phyloP scores from a whole-genome alignment of 202 grass and related monocot species.

The Setaria italica region DNA sequence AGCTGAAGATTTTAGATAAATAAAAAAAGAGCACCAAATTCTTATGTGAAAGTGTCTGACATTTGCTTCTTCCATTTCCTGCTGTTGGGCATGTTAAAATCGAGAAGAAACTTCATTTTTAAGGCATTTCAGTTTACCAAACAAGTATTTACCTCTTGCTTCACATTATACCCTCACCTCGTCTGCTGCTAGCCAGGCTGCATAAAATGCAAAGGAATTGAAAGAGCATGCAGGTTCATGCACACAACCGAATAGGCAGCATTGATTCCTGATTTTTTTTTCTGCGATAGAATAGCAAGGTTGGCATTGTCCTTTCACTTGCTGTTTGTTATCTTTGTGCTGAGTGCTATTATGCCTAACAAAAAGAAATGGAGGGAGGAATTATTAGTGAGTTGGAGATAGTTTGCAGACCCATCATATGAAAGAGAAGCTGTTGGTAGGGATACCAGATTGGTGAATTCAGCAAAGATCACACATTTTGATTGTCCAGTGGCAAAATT shows the following conservation, averaged over 20 bases:
- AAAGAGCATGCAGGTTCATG: neutral
- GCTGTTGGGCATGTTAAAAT: neutral
- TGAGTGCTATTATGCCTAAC: neutral
- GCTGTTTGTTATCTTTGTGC: neutral
- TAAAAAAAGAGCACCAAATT: neutral
- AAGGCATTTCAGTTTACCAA: neutral
- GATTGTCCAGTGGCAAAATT: neutral
- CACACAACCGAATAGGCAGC: neutral
- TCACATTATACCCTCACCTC: neutral
- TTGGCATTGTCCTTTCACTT: neutral
- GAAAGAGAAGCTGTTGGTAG: constrained; percentile 5
- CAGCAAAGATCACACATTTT: neutral
- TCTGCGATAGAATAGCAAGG: neutral
- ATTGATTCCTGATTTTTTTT: neutral
- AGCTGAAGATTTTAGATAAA: neutral
- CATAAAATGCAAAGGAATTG: neutral
- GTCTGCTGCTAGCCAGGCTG: neutral
- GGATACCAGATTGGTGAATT: neutral
- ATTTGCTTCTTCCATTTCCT: neutral
- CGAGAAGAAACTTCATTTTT: neutral
- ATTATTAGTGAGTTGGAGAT: neutral
- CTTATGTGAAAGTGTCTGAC: neutral
- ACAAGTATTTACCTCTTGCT: neutral
- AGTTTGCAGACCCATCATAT: neutral
- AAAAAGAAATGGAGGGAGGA: neutral